Conservation (phyloP, 208 protist species). For the Giardia muris region DNA sequence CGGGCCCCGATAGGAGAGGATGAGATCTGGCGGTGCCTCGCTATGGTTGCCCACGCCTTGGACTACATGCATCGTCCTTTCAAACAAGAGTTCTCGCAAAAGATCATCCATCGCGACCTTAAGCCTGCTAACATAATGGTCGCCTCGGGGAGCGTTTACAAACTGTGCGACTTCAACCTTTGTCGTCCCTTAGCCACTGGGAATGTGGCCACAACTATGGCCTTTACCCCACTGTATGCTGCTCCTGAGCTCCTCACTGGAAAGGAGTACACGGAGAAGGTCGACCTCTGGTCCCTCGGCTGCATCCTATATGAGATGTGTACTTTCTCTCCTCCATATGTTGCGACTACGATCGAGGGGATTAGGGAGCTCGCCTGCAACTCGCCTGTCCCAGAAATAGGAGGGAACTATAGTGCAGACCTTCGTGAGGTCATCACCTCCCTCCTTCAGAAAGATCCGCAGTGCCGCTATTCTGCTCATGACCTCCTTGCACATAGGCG, state of each 20-base stretch:
- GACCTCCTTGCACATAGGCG: background rate
- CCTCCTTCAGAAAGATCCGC: background rate
- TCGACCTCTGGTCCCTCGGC: background rate
- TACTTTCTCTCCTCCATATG: background rate
- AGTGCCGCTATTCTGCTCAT: background rate
- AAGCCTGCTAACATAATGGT: conserved; percentile 49
- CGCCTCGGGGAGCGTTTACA: background rate
- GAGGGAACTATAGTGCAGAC: background rate
- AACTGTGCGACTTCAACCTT: conserved; percentile 46
- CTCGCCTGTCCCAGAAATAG: background rate
- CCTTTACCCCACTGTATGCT: conserved; percentile 52
- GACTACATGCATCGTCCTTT: conserved; percentile 23
- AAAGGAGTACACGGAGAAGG: background rate
- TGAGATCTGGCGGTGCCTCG: background rate
- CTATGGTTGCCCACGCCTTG: background rate
- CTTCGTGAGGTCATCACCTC: background rate
- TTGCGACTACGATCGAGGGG: background rate
- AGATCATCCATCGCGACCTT: conserved; percentile 41
- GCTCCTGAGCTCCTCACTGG: conserved; percentile 55
- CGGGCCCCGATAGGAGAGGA: background rate
- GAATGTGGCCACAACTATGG: background rate
- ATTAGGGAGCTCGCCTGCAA: background rate
- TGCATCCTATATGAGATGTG: conserved; percentile 24
- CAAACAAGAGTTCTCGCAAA: background rate
- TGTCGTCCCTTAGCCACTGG: background rate